These are phyloP conservation scores for Pontederia paniculata DNA, from an alignment of 176 grass and related monocot species.

Conservation along the genomic window DNA sequence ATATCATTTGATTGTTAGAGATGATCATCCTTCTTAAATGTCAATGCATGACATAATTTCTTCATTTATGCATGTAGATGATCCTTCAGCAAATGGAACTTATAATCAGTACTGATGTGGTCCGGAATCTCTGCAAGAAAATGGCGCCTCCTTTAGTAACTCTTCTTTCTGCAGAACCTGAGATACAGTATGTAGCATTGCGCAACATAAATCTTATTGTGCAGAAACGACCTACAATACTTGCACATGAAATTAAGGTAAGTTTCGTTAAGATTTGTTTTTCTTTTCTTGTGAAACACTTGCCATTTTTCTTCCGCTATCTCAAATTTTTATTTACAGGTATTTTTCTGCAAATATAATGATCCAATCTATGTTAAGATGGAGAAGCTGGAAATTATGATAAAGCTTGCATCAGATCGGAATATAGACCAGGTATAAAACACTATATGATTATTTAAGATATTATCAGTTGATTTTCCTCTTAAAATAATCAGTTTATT, in stretches of 20 bases:
- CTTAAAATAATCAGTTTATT: too few relatives aligned
- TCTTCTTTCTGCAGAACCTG: conserved; percentile 90
- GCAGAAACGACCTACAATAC: conserved; percentile 97
- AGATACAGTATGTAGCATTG: conserved; percentile 95
- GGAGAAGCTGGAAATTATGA: conserved; percentile 99
- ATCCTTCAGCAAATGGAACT: conserved; percentile 99
- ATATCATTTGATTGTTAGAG: background rate
- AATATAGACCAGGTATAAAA: conserved; percentile 92
- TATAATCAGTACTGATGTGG: conserved; percentile 86
- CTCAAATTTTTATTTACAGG: conserved; percentile 32
- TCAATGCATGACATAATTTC: background rate
- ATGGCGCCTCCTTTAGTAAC: conserved; percentile 98
- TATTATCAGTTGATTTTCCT: too few relatives aligned
- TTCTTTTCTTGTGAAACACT: conserved; percentile 7
- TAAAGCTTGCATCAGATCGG: conserved; percentile 92
- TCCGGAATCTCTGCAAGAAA: conserved; percentile 98
- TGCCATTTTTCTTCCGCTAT: background rate
- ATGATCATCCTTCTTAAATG: background rate
- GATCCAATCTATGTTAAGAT: conserved; percentile 86
- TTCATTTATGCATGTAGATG: conserved; percentile 37
- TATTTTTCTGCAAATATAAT: conserved; percentile 99
- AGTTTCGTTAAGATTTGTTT: conserved; percentile 17
- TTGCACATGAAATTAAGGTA: conserved; percentile 99
- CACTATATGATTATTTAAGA: too few relatives aligned
- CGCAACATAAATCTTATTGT: conserved; percentile 99